phyloP scores from a whole-genome alignment of 2,329 filamentous ascomycete genomes.

The Cercospora sp. region DNA sequence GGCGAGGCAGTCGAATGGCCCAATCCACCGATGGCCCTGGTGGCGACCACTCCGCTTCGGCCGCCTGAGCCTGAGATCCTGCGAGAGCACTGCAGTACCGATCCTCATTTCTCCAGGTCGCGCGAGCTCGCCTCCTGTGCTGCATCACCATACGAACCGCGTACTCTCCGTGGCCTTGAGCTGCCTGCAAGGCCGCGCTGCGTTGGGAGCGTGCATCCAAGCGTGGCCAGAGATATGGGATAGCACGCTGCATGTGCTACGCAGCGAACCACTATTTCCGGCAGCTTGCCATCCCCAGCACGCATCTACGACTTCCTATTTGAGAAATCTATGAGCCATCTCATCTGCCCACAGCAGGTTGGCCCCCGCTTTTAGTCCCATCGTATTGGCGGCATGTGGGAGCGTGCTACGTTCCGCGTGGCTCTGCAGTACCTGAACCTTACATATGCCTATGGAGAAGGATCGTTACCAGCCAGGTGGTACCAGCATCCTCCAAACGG shows the following conservation, averaged over 20 bases:
- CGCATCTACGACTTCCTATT: slow-evolving; percentile 31
- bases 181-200: slow-evolving; percentile 10
- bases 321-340: slow-evolving; percentile 10
- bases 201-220: slow-evolving; percentile 12
- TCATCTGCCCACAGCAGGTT: slow-evolving; percentile 40
- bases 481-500: background rate
- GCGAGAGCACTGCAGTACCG: slow-evolving; percentile 16
- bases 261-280: slow-evolving; percentile 20
- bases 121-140: slow-evolving; percentile 4
- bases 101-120: slow-evolving; percentile 11
- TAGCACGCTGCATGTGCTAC: slow-evolving; percentile 23
- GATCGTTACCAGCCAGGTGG: background rate
- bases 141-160: slow-evolving; percentile 23
- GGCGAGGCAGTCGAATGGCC: slow-evolving; percentile 9
- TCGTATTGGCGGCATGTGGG: slow-evolving; percentile 52
- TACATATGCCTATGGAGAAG: background rate
- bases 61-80: slow-evolving; percentile 2
- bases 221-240: slow-evolving; percentile 25
- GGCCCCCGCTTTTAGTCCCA: slow-evolving; percentile 51
- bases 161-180: slow-evolving; percentile 19
- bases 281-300: slow-evolving; percentile 13
- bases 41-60: background rate
- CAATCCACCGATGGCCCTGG: background rate
- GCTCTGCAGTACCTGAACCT: slow-evolving; percentile 1
- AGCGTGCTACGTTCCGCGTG: slow-evolving; percentile 1